Evolutionary conservation across 2,329 filamentous ascomycete species (phyloP).

Genomic region (Rutstroemia sp.): DNA sequence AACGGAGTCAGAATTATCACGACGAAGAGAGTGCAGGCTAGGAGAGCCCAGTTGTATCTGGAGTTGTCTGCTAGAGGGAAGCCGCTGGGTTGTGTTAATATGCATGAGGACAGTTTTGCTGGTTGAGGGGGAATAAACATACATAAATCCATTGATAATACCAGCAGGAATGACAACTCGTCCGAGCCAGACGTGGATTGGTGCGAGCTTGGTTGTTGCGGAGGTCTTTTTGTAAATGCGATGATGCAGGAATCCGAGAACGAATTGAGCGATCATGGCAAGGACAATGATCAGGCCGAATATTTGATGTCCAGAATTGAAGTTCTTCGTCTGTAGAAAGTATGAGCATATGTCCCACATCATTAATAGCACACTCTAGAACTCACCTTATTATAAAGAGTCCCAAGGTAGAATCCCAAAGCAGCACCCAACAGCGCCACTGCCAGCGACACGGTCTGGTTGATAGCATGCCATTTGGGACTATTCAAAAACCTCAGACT

Average conservation of each 20-base stretch:
- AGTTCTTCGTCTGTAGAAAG: slow-evolving; percentile 39
- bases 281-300: slow-evolving; percentile 48
- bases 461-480: slow-evolving; percentile 47
- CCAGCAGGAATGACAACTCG: slow-evolving; percentile 46
- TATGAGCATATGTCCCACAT: neutral
- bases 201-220: slow-evolving; percentile 41
- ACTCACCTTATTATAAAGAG: slow-evolving; percentile 48
- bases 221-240: slow-evolving; percentile 43
- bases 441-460: slow-evolving; percentile 43
- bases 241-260: slow-evolving; percentile 49
- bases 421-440: slow-evolving; percentile 42
- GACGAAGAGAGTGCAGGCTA: slow-evolving; percentile 38
- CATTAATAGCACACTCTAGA: slow-evolving; percentile 20
- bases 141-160: slow-evolving; percentile 50
- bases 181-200: slow-evolving; percentile 51
- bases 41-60: slow-evolving; percentile 41
- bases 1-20: slow-evolving; percentile 32
- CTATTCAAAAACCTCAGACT: slow-evolving; percentile 44
- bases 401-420: slow-evolving; percentile 40
- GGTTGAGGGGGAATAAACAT: slow-evolving; percentile 19
- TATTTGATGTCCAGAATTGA: slow-evolving; percentile 49
- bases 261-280: slow-evolving; percentile 45
- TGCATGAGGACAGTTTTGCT: neutral
- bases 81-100: slow-evolving; percentile 34
- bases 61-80: slow-evolving; percentile 48